Conservation (phyloP, 352 stramenopile genomes). For the Saprolegnia parasitica region DNA sequence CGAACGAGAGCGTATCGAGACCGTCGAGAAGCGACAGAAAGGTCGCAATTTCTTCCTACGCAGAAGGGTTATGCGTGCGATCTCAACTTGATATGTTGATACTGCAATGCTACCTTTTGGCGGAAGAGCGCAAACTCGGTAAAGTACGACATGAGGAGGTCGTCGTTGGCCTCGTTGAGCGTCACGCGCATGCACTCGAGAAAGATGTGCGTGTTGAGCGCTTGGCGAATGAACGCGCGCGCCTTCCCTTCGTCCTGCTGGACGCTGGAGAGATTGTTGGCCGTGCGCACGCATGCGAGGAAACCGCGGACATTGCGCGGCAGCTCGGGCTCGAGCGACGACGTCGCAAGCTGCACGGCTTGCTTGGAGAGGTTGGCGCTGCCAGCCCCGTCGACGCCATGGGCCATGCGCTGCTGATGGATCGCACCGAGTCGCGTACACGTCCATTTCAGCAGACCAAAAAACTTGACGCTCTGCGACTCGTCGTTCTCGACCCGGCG, state of each 20-base stretch:
- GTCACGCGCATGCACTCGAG: constrained; percentile 63
- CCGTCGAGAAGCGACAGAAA: constrained; percentile 61
- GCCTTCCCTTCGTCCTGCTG: constrained; percentile 69
- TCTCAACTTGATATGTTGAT: neutral
- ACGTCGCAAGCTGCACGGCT: constrained; percentile 62
- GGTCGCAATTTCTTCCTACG: constrained; percentile 60
- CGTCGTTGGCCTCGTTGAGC: constrained; percentile 64
- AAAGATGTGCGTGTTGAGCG: constrained; percentile 78
- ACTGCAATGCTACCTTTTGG: constrained; percentile 40
- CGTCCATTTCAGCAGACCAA: constrained; percentile 80
- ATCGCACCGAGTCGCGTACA: constrained; percentile 73
- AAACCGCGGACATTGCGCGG: constrained; percentile 65
- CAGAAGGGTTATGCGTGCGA: neutral
- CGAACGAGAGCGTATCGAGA: constrained; percentile 67
- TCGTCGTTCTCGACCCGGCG: constrained; percentile 52
- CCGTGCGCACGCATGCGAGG: constrained; percentile 50
- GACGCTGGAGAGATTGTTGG: constrained; percentile 60
- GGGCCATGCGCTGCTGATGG: constrained; percentile 50
- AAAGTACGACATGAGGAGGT: constrained; percentile 77
- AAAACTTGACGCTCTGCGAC: constrained; percentile 76
- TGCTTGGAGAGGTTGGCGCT: constrained; percentile 37
- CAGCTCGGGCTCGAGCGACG: constrained; percentile 63
- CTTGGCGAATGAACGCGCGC: constrained; percentile 69
- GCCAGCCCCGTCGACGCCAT: constrained; percentile 53
- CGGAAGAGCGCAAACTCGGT: constrained; percentile 71